Evolutionary conservation across 106 monocot genomes (phyloP).

Genomic region (Agapanthus africanus): DNA sequence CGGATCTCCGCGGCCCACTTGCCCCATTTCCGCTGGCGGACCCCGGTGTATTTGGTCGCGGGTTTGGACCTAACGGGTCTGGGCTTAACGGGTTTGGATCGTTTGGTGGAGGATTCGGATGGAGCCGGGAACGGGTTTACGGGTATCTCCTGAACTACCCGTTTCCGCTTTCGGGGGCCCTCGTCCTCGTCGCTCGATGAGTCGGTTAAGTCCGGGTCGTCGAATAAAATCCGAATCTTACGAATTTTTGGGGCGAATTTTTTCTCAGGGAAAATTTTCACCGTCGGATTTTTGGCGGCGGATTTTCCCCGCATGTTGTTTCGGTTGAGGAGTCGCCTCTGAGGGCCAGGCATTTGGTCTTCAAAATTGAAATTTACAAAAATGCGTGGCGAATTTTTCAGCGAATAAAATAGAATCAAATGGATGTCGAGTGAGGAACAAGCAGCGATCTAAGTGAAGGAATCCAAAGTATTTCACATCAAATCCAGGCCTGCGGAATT

Average conservation of each 20-base stretch:
- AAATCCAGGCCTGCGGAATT: conserved; percentile 37
- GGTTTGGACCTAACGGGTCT: neutral
- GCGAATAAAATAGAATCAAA: neutral
- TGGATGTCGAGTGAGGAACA: conserved; percentile 21
- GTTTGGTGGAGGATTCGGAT: neutral
- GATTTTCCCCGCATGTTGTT: conserved; percentile 15
- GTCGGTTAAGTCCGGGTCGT: conserved; percentile 32
- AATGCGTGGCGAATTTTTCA: neutral
- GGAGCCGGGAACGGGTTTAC: neutral
- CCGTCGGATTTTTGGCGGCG: neutral
- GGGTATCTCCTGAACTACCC: conserved; percentile 10
- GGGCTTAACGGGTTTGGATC: neutral
- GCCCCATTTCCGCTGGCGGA: conserved; percentile 27
- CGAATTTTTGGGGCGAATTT: neutral
- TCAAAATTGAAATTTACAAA: no score
- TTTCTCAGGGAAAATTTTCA: neutral
- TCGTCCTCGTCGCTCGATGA: conserved; percentile 14
- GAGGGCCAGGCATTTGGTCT: conserved; percentile 18
- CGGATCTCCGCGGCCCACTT: conserved; percentile 78
- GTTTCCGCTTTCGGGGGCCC: conserved; percentile 1
- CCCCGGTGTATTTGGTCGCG: conserved; percentile 16
- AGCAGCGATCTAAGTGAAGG: conserved; percentile 21
- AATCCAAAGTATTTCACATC: conserved; percentile 46
- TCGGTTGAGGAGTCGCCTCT: conserved; percentile 12
- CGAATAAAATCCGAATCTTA: conserved; percentile 18